Percentiles rank a stretch among this genome's conserved stretches.
Conservation (phyloP, 1,284 basidiomycete genomes). For the Fomitopsis pinicola region DNA sequence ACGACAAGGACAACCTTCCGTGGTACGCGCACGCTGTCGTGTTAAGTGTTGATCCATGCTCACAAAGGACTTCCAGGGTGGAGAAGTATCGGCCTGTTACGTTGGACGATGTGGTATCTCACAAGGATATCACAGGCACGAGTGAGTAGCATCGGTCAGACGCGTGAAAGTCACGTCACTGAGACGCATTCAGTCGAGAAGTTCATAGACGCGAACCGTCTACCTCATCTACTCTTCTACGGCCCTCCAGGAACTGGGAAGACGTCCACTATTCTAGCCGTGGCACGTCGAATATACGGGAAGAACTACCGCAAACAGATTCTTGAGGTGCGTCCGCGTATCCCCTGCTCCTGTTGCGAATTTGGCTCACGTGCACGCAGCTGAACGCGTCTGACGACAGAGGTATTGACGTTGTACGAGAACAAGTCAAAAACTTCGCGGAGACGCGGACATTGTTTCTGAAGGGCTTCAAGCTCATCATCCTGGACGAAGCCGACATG, state of each 20-base stretch:
- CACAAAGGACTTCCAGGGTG: slow-evolving; percentile 56
- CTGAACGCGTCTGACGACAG: slow-evolving; percentile 98
- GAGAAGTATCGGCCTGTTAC: slow-evolving; percentile 92
- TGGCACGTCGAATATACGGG: slow-evolving; percentile 93
- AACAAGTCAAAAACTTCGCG: slow-evolving; percentile 98
- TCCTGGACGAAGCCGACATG: slow-evolving; percentile 99
- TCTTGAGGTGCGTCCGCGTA: slow-evolving; percentile 66
- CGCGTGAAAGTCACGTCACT: neutral
- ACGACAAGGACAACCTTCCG: slow-evolving; percentile 63
- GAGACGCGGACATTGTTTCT: slow-evolving; percentile 91
- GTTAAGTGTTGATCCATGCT: neutral
- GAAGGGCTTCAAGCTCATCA: slow-evolving; percentile 95
- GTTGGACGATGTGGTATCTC: slow-evolving; percentile 89
- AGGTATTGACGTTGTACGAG: slow-evolving; percentile 97
- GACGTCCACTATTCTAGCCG: slow-evolving; percentile 96
- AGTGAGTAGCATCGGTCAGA: slow-evolving; percentile 48
- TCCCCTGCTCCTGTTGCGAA: neutral
- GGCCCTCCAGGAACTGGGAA: slow-evolving; percentile 98
- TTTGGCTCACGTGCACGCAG: slow-evolving; percentile 31
- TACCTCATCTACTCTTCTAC: slow-evolving; percentile 96
- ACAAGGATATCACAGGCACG: slow-evolving; percentile 89
- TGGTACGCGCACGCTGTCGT: slow-evolving; percentile 45
- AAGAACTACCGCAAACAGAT: slow-evolving; percentile 83
- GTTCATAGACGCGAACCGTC: slow-evolving; percentile 92
- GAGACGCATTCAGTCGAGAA: slow-evolving; percentile 71